Base-by-base conservation (phyloP, 2,329 filamentous ascomycete species). In the Scolecobasidium constrictum region DNA sequence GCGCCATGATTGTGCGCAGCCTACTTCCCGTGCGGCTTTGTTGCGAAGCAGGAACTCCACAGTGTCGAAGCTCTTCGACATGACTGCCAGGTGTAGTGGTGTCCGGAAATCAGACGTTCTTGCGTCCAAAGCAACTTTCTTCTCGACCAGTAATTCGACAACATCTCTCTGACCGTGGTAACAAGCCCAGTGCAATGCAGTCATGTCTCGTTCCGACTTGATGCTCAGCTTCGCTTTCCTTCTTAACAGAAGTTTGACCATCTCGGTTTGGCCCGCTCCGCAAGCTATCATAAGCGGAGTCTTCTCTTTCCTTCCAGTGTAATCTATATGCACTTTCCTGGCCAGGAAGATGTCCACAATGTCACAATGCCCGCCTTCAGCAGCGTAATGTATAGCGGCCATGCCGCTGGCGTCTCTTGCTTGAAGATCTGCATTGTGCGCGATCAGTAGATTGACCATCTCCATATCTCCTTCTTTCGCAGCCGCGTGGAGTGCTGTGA, bases 1-100 rank as follows among this genome's bases (percentile, higher is more conserved):
- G 16, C 56, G 54, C 11, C 59, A 47, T 2, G 53, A 54, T 11
- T 51, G 46, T 3, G 43, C 46, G 42, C 61, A 64, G 34, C 48
- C 50, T n/a, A 43, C 45, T 39, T 63, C 56, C 6, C 61, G 38
- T 2, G 51, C 42, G 13, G 53, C 50, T 4, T 47, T 52, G 40
- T 53, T 62, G 16, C 61, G 59, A 6, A 63, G 47, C 7, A 65
- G 53, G 2, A 58, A 45, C 26, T 65, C 62, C 11, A 59, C 58
- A 12, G 61, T 60, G 5, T 55, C 55, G 47, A 64, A 64, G 16
- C 56, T 54, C 4, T 56, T 53, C 17, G 57, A 52, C 47, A 60
- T 55, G 3, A 55, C 52, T 42, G 59, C 55, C 19, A 56, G 57
- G 46, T 63, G 60, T 13, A 65, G 47, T 19, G 57, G 52, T 2